Conservation (phyloP, 176 grass and related monocot species). For the Oryza punctata region DNA sequence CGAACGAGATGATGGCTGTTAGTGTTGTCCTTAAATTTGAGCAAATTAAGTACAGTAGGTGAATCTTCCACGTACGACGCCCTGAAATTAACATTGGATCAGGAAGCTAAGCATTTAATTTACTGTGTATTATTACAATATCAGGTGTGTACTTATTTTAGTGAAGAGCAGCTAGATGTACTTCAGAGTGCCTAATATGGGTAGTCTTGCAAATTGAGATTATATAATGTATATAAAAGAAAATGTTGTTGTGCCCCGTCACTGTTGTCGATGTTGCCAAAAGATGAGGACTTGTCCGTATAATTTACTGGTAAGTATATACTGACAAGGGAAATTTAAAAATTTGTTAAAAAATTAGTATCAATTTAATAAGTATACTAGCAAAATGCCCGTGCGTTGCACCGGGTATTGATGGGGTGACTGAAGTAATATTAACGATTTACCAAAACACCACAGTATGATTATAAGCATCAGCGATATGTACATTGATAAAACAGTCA, state of each 20-base stretch:
- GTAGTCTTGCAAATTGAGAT: background rate
- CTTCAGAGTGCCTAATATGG: background rate
- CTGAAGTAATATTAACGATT: too few species aligned
- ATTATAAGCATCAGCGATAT: too few species aligned
- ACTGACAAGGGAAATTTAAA: too few species aligned
- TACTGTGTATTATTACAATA: background rate
- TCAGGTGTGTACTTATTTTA: background rate
- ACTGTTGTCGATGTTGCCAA: too few species aligned
- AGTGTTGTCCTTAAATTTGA: background rate
- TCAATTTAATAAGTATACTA: too few species aligned
- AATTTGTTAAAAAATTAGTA: too few species aligned
- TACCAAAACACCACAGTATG: too few species aligned
- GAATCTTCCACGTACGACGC: background rate
- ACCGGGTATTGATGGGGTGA: too few species aligned
- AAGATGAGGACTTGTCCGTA: too few species aligned
- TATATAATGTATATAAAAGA: background rate
- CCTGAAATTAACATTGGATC: constrained; percentile 19
- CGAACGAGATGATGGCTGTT: background rate
- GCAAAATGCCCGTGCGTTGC: too few species aligned
- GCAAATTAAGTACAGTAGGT: background rate
- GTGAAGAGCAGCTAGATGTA: background rate
- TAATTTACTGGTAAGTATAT: too few species aligned
- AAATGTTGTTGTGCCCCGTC: background rate
- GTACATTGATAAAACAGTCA: too few species aligned
- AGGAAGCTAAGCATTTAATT: background rate